phyloP scores from a whole-genome alignment of 2,329 filamentous ascomycete species.

The Lojkania enalia region DNA sequence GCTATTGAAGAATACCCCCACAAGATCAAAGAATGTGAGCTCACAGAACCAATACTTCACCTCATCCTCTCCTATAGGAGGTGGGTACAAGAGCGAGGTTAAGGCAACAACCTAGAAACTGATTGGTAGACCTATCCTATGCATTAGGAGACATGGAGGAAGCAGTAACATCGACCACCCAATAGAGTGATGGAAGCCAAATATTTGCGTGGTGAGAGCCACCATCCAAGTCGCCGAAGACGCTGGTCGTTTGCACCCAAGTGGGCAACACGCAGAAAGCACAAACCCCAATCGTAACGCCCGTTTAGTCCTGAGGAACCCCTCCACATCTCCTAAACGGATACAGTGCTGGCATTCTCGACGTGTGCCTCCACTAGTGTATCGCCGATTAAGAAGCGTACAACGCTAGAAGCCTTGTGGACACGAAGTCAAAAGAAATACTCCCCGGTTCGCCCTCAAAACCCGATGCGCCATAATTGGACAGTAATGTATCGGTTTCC shows the following conservation, averaged over 20 bases:
- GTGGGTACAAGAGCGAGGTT: constrained; percentile 3
- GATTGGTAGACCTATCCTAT: constrained; percentile 1
- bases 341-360: too few relatives aligned
- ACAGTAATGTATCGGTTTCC: too few relatives aligned
- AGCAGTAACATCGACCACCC: constrained; percentile 11
- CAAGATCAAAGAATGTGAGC: constrained; percentile 19
- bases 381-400: too few relatives aligned
- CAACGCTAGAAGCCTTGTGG: too few relatives aligned
- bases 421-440: too few relatives aligned
- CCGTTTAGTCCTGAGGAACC: too few relatives aligned
- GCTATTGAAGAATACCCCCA: constrained; percentile 18
- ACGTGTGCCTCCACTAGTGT: too few relatives aligned
- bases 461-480: too few relatives aligned
- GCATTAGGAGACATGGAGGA: constrained; percentile 13
- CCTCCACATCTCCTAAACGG: too few relatives aligned
- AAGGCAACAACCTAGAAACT: too few relatives aligned
- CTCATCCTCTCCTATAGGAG: constrained; percentile 16
- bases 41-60: constrained; percentile 16
- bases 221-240: constrained; percentile 15
- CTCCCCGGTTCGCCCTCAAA: too few relatives aligned
- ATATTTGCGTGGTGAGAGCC: constrained; percentile 15
- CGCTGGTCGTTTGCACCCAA: constrained; percentile 8
- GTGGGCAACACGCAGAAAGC: constrained; percentile 3
- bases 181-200: constrained; percentile 16
- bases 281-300: too few relatives aligned